Conservation (phyloP, 345 rosid genomes). For the Draba incana region DNA sequence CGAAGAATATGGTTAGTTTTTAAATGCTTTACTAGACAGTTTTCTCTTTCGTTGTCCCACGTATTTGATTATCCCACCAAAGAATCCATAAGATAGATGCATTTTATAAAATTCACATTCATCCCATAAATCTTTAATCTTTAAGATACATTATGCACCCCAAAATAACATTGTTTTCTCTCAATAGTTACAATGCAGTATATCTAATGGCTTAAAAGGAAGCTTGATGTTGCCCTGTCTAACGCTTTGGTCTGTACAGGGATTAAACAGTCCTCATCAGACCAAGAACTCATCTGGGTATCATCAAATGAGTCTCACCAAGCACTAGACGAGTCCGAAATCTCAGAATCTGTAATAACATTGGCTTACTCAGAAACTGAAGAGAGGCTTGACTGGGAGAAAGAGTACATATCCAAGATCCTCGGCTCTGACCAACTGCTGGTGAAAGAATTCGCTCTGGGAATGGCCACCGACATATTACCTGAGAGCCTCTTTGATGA, state of each 20-base stretch:
- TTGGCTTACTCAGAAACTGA: conserved; percentile 35
- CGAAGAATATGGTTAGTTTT: conserved; percentile 29
- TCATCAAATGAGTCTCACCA: conserved; percentile 40
- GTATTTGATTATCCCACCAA: neutral
- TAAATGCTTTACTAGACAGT: neutral
- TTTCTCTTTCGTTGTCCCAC: conserved; percentile 2
- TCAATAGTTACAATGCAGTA: too few species aligned
- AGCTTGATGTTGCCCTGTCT: conserved; percentile 12
- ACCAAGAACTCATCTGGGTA: conserved; percentile 37
- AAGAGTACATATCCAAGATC: conserved; percentile 55
- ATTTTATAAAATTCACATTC: conserved; percentile 7
- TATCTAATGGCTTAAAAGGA: conserved; percentile 3
- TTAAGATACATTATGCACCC: neutral
- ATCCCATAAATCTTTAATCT: conserved; percentile 18
- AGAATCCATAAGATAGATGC: conserved; percentile 2
- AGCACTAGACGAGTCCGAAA: conserved; percentile 37
- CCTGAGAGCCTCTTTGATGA: conserved; percentile 51
- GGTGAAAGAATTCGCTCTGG: conserved; percentile 51
- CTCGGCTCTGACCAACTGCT: conserved; percentile 48
- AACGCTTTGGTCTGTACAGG: conserved; percentile 33
- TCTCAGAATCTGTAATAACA: conserved; percentile 44
- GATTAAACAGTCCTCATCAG: conserved; percentile 27
- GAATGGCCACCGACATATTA: conserved; percentile 46
- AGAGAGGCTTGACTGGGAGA: conserved; percentile 56
- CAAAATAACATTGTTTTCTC: conserved; percentile 1